phyloP scores from a whole-genome alignment of 2,329 filamentous ascomycete genomes.

The Ceratocystis lukuohia region DNA sequence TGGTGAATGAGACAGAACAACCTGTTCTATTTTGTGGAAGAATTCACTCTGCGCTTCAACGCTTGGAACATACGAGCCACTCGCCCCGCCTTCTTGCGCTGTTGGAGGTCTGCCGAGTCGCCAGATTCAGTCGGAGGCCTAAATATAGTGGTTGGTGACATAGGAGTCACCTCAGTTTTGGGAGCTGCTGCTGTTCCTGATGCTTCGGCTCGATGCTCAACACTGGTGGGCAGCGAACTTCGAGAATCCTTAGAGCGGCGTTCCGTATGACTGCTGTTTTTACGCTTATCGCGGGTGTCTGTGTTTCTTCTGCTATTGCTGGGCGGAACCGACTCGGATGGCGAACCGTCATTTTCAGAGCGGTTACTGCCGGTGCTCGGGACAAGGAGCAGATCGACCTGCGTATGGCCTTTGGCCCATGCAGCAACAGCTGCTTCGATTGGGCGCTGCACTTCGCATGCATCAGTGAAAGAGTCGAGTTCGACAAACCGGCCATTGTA shows the following conservation, averaged over 20 bases:
- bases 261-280: conserved; percentile 2
- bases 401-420: conserved; percentile 15
- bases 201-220: not conserved
- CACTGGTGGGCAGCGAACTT: conserved; percentile 1
- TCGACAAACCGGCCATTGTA: conserved; percentile 19
- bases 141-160: not conserved
- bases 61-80: conserved; percentile 9
- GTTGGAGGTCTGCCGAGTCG: not conserved
- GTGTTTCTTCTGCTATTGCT: conserved; percentile 1
- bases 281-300: conserved; percentile 5
- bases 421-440: conserved; percentile 16
- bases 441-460: conserved; percentile 4
- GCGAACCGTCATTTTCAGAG: conserved; percentile 8
- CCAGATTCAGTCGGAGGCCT: not conserved
- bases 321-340: not conserved
- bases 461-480: conserved; percentile 7
- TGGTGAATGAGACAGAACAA: not conserved
- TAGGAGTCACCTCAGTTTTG: not conserved
- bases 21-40: not conserved
- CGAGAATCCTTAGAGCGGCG: conserved; percentile 4
- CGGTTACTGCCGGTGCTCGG: conserved; percentile 5
- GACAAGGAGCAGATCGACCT: conserved; percentile 13
- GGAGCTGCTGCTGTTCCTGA: not conserved
- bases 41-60: conserved; percentile 12
- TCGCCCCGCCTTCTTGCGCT: not conserved